Percentiles rank a stretch among this genome's conserved stretches.
phyloP scores from a whole-genome alignment of 306 rosid species.

The Begonia peltatifolia region DNA sequence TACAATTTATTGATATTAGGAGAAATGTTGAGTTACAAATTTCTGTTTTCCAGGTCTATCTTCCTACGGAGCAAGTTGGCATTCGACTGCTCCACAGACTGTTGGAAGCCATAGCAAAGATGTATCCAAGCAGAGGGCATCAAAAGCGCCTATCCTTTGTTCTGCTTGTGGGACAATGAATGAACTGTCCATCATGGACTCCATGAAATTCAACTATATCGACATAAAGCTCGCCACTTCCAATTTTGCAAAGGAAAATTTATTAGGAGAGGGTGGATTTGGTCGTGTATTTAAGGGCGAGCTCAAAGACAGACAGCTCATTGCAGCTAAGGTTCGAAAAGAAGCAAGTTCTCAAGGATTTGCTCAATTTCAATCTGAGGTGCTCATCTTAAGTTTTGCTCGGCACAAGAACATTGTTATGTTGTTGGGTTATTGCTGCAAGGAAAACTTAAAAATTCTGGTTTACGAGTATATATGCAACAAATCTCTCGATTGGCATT shows the following conservation, averaged over 20 bases:
- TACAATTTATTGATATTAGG: background rate
- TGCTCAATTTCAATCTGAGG: constrained; percentile 71
- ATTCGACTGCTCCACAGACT: constrained; percentile 20
- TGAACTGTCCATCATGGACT: constrained; percentile 37
- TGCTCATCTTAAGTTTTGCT: constrained; percentile 63
- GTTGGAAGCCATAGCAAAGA: constrained; percentile 19
- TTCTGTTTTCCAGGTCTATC: constrained; percentile 19
- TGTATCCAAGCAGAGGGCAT: constrained; percentile 19
- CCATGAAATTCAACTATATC: constrained; percentile 38
- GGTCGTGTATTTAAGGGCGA: constrained; percentile 61
- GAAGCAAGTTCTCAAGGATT: constrained; percentile 68
- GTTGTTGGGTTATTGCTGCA: constrained; percentile 80
- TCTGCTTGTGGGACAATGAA: constrained; percentile 53
- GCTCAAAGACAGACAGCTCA: constrained; percentile 57
- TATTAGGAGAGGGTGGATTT: constrained; percentile 87
- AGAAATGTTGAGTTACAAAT: background rate
- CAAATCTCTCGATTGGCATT: constrained; percentile 72
- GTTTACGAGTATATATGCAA: constrained; percentile 82
- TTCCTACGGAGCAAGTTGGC: constrained; percentile 17
- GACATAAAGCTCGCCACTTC: constrained; percentile 54
- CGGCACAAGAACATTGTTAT: constrained; percentile 85
- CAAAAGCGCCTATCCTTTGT: constrained; percentile 61
- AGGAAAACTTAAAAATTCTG: constrained; percentile 52
- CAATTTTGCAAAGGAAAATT: constrained; percentile 51
- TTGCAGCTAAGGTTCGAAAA: constrained; percentile 80